phyloP scores from a whole-genome alignment of 805 yeast genomes.

The Wickerhamiella kazuoi region DNA sequence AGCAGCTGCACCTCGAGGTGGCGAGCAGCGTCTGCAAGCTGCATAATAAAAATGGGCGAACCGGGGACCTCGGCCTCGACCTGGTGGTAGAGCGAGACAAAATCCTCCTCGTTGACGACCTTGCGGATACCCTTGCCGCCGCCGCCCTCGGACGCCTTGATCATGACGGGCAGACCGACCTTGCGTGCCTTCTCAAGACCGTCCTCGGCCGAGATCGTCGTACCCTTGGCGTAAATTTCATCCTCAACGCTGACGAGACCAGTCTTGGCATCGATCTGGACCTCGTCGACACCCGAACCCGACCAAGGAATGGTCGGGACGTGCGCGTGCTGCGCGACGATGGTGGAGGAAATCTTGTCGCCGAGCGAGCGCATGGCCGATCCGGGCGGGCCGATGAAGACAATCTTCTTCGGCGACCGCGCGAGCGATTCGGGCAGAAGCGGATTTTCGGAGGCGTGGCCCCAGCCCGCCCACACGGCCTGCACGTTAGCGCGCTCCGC shows the following conservation, averaged over 20 bases:
- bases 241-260: constrained; percentile 81
- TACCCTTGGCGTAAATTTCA: constrained; percentile 70
- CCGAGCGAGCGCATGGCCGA: constrained; percentile 99
- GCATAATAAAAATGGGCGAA: constrained; percentile 95
- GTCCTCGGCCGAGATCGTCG: constrained; percentile 71
- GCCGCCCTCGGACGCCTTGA: constrained; percentile 99
- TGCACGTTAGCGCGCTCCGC: constrained; percentile 94
- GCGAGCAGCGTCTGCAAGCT: constrained; percentile 92
- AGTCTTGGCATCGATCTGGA: constrained; percentile 44
- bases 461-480: constrained; percentile 99
- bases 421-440: constrained; percentile 83
- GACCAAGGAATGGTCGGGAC: constrained; percentile 99
- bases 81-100: constrained; percentile 62
- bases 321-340: constrained; percentile 95
- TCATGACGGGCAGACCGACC: constrained; percentile 97
- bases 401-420: constrained; percentile 72
- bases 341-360: constrained; percentile 93
- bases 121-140: constrained; percentile 99
- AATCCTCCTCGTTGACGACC: constrained; percentile 71
- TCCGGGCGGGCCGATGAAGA: constrained; percentile 98
- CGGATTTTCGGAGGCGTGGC: constrained; percentile 99
- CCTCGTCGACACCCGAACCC: constrained; percentile 89
- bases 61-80: constrained; percentile 98
- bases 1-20: constrained; percentile 94
- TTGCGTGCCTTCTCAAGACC: constrained; percentile 69